Evolutionary conservation across 2,329 filamentous ascomycete species (phyloP).

Genomic region (Exophiala sp.): DNA sequence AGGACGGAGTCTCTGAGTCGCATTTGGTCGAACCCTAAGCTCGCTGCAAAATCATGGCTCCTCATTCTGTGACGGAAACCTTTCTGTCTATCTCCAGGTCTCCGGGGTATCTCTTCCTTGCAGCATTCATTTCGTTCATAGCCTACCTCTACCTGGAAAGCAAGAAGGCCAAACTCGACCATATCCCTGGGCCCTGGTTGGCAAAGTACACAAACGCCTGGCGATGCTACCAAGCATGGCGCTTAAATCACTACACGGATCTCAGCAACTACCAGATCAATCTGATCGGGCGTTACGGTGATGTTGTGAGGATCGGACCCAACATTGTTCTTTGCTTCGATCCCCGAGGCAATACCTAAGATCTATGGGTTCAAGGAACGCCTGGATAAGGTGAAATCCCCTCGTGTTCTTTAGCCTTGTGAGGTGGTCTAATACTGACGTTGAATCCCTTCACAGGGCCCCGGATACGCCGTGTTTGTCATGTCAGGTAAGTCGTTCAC

Average conservation of each 20-base stretch:
- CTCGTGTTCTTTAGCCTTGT: too few relatives aligned
- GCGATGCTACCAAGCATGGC: conserved; percentile 26
- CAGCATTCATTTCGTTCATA: too few relatives aligned
- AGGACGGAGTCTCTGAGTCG: too few relatives aligned
- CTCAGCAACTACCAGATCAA: neutral
- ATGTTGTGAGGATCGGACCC: conserved; percentile 28
- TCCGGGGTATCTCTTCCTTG: too few relatives aligned
- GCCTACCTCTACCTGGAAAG: neutral
- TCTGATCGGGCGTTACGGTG: conserved; percentile 28
- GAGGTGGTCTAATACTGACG: neutral
- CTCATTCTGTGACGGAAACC: too few relatives aligned
- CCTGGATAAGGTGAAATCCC: conserved; percentile 14
- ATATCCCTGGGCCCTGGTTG: conserved; percentile 30
- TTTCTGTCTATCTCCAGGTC: too few relatives aligned
- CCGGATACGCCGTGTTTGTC: neutral
- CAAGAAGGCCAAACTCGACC: conserved; percentile 32
- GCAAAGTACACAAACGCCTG: conserved; percentile 26
- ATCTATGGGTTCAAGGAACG: conserved; percentile 24
- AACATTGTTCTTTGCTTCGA: conserved; percentile 29
- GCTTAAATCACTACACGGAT: conserved; percentile 15
- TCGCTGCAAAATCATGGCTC: too few relatives aligned
- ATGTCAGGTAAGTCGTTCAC: too few relatives aligned
- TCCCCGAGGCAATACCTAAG: conserved; percentile 23
- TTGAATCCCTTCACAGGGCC: neutral
- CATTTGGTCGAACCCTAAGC: too few relatives aligned